Evolutionary conservation across 2,329 filamentous ascomycete genomes (phyloP).

Genomic region (Fusarium coicis): DNA sequence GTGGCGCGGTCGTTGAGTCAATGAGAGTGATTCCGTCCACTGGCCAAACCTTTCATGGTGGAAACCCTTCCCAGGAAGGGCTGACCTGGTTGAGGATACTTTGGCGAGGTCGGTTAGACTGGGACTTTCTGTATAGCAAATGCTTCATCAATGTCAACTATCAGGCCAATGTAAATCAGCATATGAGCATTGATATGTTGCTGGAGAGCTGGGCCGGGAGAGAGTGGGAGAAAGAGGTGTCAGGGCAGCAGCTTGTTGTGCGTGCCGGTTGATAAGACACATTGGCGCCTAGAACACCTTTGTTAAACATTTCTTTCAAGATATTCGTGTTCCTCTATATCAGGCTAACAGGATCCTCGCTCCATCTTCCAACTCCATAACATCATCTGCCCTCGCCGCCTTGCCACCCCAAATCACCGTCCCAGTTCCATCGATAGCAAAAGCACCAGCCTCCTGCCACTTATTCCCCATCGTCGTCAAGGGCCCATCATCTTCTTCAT

Average conservation of each 20-base stretch:
- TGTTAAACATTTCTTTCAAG: not conserved
- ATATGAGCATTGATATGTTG: not conserved
- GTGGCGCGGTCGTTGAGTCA: not conserved
- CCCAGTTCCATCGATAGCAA: constrained; percentile 61
- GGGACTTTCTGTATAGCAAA: constrained; percentile 1
- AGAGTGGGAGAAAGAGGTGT: not conserved
- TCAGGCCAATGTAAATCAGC: not conserved
- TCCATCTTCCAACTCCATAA: constrained; percentile 65
- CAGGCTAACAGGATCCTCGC: constrained; percentile 49
- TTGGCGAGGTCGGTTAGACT: constrained; percentile 10
- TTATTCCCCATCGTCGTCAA: constrained; percentile 64
- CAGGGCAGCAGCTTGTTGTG: not conserved
- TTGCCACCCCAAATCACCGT: constrained; percentile 63
- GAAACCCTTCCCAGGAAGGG: not conserved
- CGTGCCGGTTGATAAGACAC: too few species aligned
- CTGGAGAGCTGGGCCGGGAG: not conserved
- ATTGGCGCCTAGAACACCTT: not conserved
- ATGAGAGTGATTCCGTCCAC: constrained; percentile 10
- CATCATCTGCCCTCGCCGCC: constrained; percentile 59
- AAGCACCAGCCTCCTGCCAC: constrained; percentile 65
- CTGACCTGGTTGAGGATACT: not conserved
- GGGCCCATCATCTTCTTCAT: constrained; percentile 49
- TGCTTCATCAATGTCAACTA: not conserved
- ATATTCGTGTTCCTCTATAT: not conserved
- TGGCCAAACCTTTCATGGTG: not conserved